Evolutionary conservation across 371 early-diverging fungal genomes (phyloP), one percentile per base, ranked within the genome.

Genomic region (Actinomortierella wolfii): DNA sequence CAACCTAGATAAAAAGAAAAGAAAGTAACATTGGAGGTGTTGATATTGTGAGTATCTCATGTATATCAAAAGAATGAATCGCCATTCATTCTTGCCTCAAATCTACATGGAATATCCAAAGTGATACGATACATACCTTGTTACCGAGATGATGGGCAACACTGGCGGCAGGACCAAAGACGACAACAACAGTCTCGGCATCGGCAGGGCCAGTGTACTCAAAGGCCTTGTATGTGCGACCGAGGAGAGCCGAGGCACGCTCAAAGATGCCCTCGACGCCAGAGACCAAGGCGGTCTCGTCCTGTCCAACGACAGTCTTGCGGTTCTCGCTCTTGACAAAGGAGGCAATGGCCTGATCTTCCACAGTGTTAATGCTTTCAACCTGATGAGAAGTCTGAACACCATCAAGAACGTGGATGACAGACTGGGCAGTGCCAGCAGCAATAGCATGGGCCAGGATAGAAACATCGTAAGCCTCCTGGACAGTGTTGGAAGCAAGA

Each of bases 391-490:
- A 71, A 23, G 79, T 80, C 25, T 70, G 68, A 20, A 84, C 82
- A 47, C 91, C 94, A 58, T 89, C 89, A 69, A 88, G 86, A 64
- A 92, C 77, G 68, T 92, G 92, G 26, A 89, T 78, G n/a, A 92
- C 87, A 0, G 95, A 93, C 40, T 84, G 78, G 18, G 64, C 56
- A 5, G 84, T 78, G 6, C 83, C 75, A 4, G 74, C 67, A 17
- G 93, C 79, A 13, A 88, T 59, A 6, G 89, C 69, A 63, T 92
- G 90, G 52, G 93, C 86, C 39, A 86, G 76, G 17, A 91, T 64
- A 3, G 90, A 84, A 50, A 92, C 76, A 59, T 93, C 92, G 63
- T 92, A 88, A 17, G 92, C 88, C 76, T 93, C 92, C 70, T 93
- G 93, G 15, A 86, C 87, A 28, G 82, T 82, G 57, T 81, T 78